Conservation (phyloP, 306 rosid species). For the Neltuma alba region DNA sequence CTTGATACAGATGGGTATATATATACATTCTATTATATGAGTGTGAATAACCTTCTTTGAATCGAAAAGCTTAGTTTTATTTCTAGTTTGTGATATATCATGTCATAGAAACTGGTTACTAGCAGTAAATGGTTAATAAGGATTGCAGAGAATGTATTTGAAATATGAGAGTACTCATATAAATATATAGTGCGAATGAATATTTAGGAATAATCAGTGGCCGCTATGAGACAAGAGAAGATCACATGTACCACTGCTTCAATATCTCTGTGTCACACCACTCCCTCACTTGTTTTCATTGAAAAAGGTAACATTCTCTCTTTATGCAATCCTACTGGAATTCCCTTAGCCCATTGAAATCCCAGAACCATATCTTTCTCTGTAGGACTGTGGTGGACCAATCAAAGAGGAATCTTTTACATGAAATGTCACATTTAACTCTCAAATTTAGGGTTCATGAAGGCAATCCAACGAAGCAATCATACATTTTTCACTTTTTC, state of each 20-base stretch:
- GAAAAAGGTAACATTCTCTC: not conserved
- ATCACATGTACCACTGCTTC: not conserved
- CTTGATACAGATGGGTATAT: too few relatives aligned
- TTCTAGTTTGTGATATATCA: too few relatives aligned
- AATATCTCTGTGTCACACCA: not conserved
- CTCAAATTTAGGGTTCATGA: slow-evolving; percentile 10
- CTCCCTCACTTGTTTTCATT: not conserved
- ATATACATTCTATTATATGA: too few relatives aligned
- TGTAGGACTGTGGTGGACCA: slow-evolving; percentile 2
- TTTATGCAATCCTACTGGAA: slow-evolving; percentile 3
- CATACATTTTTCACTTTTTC: not conserved
- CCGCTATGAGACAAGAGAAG: too few relatives aligned
- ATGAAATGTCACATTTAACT: not conserved
- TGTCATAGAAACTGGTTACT: too few relatives aligned
- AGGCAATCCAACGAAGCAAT: not conserved
- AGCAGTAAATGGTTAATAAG: too few relatives aligned
- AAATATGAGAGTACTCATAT: too few relatives aligned
- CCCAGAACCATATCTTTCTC: slow-evolving; percentile 42
- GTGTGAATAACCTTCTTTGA: too few relatives aligned
- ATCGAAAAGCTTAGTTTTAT: too few relatives aligned
- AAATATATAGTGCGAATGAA: too few relatives aligned
- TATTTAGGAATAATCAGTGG: too few relatives aligned
- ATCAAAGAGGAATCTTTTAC: slow-evolving; percentile 23
- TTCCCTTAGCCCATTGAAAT: slow-evolving; percentile 36
- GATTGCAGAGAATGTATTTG: too few relatives aligned